These are phyloP conservation scores for Phytophthora nicotianae DNA, from an alignment of 352 stramenopile species.

Conservation along the genomic window DNA sequence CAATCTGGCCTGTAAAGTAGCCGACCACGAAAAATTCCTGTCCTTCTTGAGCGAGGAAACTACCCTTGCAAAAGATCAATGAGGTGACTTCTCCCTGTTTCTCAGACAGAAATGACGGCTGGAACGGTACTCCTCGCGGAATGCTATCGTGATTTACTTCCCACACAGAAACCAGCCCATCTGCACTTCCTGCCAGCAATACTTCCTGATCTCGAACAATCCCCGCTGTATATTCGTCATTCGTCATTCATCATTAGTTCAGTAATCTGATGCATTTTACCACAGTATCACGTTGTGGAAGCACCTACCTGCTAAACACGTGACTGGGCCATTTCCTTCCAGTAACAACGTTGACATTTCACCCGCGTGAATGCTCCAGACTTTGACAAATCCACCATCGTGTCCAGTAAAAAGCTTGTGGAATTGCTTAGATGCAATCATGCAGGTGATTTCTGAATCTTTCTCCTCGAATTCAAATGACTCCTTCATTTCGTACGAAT, in stretches of 20 bases:
- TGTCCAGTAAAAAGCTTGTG: slow-evolving; percentile 68
- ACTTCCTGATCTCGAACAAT: slow-evolving; percentile 66
- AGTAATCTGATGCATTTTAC: too few relatives aligned
- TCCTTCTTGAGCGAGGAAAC: slow-evolving; percentile 42
- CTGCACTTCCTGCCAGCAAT: slow-evolving; percentile 51
- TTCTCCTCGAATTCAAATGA: slow-evolving; percentile 72
- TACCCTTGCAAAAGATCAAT: slow-evolving; percentile 56
- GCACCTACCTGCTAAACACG: slow-evolving; percentile 52
- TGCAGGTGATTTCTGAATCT: slow-evolving; percentile 67
- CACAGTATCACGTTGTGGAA: background rate
- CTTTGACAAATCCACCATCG: slow-evolving; percentile 59
- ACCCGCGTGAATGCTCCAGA: slow-evolving; percentile 67
- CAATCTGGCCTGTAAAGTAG: slow-evolving; percentile 54
- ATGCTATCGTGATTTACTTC: slow-evolving; percentile 55
- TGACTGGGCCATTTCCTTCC: slow-evolving; percentile 45
- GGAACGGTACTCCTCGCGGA: slow-evolving; percentile 21
- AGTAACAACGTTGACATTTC: slow-evolving; percentile 40
- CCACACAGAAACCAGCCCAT: slow-evolving; percentile 59
- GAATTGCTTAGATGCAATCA: slow-evolving; percentile 53
- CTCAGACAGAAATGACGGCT: slow-evolving; percentile 25
- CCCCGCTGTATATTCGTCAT: slow-evolving; percentile 41
- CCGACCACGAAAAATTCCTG: slow-evolving; percentile 68
- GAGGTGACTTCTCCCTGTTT: slow-evolving; percentile 56
- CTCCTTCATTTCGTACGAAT: slow-evolving; percentile 68
- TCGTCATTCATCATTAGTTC: slow-evolving; percentile 4